Base-by-base conservation (phyloP, 164 flowering plant species). In the Vitis rotundifolia region DNA sequence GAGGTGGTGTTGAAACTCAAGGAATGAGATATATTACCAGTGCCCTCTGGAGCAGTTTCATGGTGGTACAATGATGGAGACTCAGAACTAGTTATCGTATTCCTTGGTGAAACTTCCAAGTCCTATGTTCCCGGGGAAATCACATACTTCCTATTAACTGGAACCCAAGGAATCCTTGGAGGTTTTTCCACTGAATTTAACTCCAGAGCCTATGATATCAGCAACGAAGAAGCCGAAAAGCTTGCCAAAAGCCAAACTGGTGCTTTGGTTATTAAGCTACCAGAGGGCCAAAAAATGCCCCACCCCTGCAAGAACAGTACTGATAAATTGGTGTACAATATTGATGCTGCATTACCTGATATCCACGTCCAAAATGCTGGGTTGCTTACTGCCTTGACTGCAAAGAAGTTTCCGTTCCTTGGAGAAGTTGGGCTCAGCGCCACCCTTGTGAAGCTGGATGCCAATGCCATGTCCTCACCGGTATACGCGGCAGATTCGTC, bases 31-130 rank as follows among this genome's bases (percentile, higher is more conserved):
- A 69, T 73, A 1, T 63, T 83, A 11, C 77, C 83, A 10, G 75
- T 76, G 1, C 75, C 82, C 0, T 1, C 19, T 0, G 82, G 82
- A 11, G 62, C 52, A 8, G 62, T 78, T 15, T 80, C 83, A 10
- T 80, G 83, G 83, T 83, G 86, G 86, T 80, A 52, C 72, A 78
- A 80, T 66, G 31, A 58, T n/a, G 80, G 73, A 19, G 83, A 78
- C 53, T 67, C 79, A 0, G 83, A 82, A 1, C 12, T 71, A 0
- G 69, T 56, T 18, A 59, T 83, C 0, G 66, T 72, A 0, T 80
- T 82, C 73, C 11, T 82, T 9, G 86, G 82, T 5, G 78, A 80
- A 48, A 73, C 81, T 10, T 64, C 67, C n/a, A 67, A 54, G 19
- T 71, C 75, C 10, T 52, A 71, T 48, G 59, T 47, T 18, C 77